Percentiles rank a stretch among this genome's conserved stretches.
Evolutionary conservation across 495 filamentous ascomycete genomes (phyloP).

Genomic region (Bacidia gigantensis): DNA sequence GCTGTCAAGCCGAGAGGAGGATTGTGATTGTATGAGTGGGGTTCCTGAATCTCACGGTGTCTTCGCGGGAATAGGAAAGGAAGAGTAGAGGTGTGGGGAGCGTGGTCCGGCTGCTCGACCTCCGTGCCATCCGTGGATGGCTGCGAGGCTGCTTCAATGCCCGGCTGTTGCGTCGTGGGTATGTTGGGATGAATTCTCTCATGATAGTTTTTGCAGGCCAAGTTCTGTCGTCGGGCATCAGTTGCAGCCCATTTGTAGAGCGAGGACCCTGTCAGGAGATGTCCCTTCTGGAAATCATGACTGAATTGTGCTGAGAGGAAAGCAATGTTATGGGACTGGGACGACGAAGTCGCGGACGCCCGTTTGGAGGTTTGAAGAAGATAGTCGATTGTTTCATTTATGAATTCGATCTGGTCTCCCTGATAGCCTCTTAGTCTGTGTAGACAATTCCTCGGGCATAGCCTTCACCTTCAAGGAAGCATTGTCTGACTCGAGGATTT

Average conservation of each 20-base stretch:
- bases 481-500: constrained; percentile 25
- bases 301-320: background rate
- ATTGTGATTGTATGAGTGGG: background rate
- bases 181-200: no score
- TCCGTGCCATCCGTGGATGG: no score
- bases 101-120: no score
- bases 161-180: no score
- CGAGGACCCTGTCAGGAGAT: background rate
- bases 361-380: constrained; percentile 13
- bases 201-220: background rate
- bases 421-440: no score
- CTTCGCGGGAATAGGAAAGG: no score
- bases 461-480: constrained; percentile 24
- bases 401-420: background rate
- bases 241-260: background rate
- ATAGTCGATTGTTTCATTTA: constrained; percentile 5
- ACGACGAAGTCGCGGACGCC: background rate
- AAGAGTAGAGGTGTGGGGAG: no score
- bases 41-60: no score
- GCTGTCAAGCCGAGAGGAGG: background rate
- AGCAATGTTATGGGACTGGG: background rate
- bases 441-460: background rate
- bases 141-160: no score
- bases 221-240: background rate
- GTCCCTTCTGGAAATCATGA: background rate